Evolutionary conservation across 106 monocot genomes (phyloP), one percentile per base, ranked within the genome.

Genomic region (Dendrobium officinale): DNA sequence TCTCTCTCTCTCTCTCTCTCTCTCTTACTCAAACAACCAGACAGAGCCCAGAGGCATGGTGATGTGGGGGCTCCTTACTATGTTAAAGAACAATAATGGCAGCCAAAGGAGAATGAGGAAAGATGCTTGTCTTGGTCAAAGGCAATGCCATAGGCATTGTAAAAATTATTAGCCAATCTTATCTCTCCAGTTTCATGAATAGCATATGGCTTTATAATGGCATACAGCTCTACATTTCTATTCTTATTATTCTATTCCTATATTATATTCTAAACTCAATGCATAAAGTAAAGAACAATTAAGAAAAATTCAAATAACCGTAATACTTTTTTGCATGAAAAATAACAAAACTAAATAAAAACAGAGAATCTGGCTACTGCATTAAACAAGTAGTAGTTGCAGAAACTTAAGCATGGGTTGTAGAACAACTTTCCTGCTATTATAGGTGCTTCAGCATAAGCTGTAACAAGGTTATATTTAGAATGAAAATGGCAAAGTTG

Each of bases 31-130:
- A 20, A 58, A 20, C 19, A 58, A 58, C 19, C 16, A 58, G 58
- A 58, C 58, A 58, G 4, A 58, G 26, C 4, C 5, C 58, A 58
- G 4, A 58, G 26, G 20, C 5, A 66, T 24, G 64, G 64, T 24
- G 22, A 66, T 26, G 64, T 66, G 64, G 64, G 64, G 64, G 1
- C 6, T 7, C 64, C 26, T 66, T 26, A 20, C 64, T 22, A 66
- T 20, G 64, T 66, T 66, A 66, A 66, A 66, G 64, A 66, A 66
- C 64, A 66, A 66, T 66, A 66, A 66, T 66, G 64, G 64, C 64
- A 66, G 64, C 64, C 64, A 66, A 66, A 66, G 64, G 24, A 66
- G 64, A 66, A 26, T 66, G 64, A 66, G 26, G 64, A 66, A 26
- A 66, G 64, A 26, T 24, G 20, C 64, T 5, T 66, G 64, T 66